phyloP scores from a whole-genome alignment of 768 basidiomycete genomes.

The Hysterangium stoloniferum region DNA sequence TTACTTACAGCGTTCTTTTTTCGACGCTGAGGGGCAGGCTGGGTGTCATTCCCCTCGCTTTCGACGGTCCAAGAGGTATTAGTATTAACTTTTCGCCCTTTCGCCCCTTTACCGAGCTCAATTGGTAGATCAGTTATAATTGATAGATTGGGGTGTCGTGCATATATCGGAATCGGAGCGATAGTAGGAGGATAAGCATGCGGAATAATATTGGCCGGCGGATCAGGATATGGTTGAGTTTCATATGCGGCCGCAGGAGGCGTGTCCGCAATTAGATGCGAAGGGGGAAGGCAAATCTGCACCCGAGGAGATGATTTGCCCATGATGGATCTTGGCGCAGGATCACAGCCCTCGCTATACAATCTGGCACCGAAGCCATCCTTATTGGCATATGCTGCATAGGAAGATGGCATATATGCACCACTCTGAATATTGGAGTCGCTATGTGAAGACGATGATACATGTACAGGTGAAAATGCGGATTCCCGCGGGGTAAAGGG shows the following conservation, averaged over 20 bases:
- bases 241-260: background rate
- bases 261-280: background rate
- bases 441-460: background rate
- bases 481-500: background rate
- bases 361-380: background rate
- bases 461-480: background rate
- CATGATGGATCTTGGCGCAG: background rate
- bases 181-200: conserved; percentile 4
- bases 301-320: background rate
- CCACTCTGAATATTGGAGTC: no score
- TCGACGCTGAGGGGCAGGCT: background rate
- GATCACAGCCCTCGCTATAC: background rate
- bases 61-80: background rate
- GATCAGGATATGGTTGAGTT: background rate
- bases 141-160: conserved; percentile 8
- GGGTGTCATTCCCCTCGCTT: no score
- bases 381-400: no score
- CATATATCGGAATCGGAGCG: conserved; percentile 8
- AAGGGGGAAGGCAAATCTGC: background rate
- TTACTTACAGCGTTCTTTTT: background rate
- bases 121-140: conserved; percentile 10
- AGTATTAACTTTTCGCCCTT: background rate
- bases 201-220: no score
- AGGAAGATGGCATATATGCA: no score
- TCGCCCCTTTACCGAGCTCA: no score